A percentile compares a stretch with the other conserved stretches of the same genome.
phyloP scores from a whole-genome alignment of 305 asterid genomes.

The Fraxinus floribunda region DNA sequence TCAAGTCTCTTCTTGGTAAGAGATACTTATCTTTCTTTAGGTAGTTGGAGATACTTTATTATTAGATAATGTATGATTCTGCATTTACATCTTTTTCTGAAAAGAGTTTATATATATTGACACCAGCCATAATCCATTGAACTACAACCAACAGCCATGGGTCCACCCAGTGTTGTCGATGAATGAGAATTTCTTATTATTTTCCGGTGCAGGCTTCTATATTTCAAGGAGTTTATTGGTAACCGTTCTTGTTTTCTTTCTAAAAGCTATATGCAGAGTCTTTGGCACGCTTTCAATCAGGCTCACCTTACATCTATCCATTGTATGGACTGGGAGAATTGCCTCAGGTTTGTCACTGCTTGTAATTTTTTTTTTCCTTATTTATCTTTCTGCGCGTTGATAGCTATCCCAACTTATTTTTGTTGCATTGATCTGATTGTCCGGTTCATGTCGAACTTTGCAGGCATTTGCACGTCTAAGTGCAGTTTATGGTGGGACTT shows the following conservation, averaged over 20 bases:
- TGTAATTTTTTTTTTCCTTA: background rate
- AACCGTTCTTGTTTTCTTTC: constrained; percentile 19
- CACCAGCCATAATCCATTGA: background rate
- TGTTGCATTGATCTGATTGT: background rate
- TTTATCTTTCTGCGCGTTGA: background rate
- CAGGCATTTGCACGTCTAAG: constrained; percentile 99
- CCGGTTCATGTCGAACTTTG: constrained; percentile 10
- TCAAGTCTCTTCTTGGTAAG: background rate
- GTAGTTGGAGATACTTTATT: background rate
- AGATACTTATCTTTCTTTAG: background rate
- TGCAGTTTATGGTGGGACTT: constrained; percentile 98
- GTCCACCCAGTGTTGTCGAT: background rate
- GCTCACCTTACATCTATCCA: constrained; percentile 96
- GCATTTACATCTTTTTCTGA: background rate
- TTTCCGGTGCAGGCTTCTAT: background rate
- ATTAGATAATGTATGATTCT: background rate
- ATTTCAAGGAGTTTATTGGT: background rate
- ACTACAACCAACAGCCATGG: background rate
- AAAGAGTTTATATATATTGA: background rate
- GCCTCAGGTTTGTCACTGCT: constrained; percentile 73
- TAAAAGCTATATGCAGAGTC: constrained; percentile 93
- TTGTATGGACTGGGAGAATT: constrained; percentile 93
- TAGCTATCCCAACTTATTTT: background rate
- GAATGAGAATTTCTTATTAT: background rate
- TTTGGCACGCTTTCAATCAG: constrained; percentile 88